Percentiles rank a stretch among this genome's conserved stretches.
These are phyloP conservation scores for Solanum chilense DNA, from an alignment of 257 asterid genomes.

Conservation along the genomic window DNA sequence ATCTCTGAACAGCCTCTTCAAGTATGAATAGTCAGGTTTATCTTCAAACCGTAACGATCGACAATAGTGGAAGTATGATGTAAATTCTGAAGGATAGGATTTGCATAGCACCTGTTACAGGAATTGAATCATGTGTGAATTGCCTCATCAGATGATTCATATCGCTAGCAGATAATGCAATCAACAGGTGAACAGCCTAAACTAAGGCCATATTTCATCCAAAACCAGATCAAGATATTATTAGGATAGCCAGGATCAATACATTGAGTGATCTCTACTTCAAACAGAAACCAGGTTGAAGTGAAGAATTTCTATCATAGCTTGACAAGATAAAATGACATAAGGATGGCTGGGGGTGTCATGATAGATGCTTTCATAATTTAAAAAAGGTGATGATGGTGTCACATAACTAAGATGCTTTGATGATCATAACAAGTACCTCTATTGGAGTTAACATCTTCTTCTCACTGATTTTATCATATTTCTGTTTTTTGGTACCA, in stretches of 20 bases:
- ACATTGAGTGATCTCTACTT: neutral
- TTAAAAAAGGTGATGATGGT: neutral
- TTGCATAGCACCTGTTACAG: conserved; percentile 71
- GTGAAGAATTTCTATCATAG: neutral
- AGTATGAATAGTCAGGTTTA: conserved; percentile 88
- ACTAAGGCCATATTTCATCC: neutral
- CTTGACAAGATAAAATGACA: neutral
- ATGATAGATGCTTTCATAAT: neutral
- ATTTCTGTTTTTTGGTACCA: conserved; percentile 91
- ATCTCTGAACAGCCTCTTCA: conserved; percentile 92
- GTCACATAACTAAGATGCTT: neutral
- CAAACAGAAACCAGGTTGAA: neutral
- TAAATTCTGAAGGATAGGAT: conserved; percentile 79
- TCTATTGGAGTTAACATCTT: conserved; percentile 87
- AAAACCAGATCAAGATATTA: neutral
- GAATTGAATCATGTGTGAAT: neutral
- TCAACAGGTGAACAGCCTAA: neutral
- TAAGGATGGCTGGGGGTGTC: neutral
- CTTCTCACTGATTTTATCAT: conserved; percentile 93
- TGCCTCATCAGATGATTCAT: neutral
- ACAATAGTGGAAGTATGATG: conserved; percentile 83
- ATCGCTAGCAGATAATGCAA: neutral
- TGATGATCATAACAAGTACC: conserved; percentile 31
- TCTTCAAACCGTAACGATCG: conserved; percentile 88
- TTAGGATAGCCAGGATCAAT: neutral